phyloP scores from a whole-genome alignment of 2,329 filamentous ascomycete species.

The Emmonsiellopsis sp. region DNA sequence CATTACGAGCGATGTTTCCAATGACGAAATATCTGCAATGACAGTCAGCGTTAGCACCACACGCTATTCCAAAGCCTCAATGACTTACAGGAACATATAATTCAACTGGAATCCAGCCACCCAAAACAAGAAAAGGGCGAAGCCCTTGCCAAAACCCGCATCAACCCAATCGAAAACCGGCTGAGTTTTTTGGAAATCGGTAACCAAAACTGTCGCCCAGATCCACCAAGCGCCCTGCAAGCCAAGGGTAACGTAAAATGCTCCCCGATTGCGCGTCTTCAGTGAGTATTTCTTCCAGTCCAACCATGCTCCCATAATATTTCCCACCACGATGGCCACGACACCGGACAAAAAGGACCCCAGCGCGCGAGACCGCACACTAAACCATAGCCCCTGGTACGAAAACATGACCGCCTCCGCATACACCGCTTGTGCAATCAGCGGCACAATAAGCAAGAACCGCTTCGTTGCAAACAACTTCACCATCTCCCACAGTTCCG shows the following conservation, averaged over 20 bases:
- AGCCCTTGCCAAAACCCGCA: conserved; percentile 55
- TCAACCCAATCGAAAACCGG: conserved; percentile 60
- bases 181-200: conserved; percentile 47
- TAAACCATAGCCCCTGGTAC: conserved; percentile 59
- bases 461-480: conserved; percentile 49
- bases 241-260: conserved; percentile 43
- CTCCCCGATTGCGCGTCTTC: conserved; percentile 44
- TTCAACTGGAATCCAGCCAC: conserved; percentile 62
- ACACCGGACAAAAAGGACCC: conserved; percentile 64
- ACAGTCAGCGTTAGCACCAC: background rate
- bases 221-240: conserved; percentile 64
- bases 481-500: conserved; percentile 28
- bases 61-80: background rate
- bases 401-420: conserved; percentile 65
- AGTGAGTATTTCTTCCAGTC: conserved; percentile 47
- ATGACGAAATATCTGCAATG: conserved; percentile 58
- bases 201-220: conserved; percentile 59
- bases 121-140: conserved; percentile 59
- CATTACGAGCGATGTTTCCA: conserved; percentile 52
- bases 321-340: conserved; percentile 56
- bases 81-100: conserved; percentile 57
- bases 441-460: conserved; percentile 56
- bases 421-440: conserved; percentile 64
- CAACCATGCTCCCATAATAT: conserved; percentile 57
- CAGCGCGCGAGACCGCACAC: conserved; percentile 58